phyloP scores from a whole-genome alignment of 1,284 basidiomycete species.

The Coniferiporia sulphurascens region DNA sequence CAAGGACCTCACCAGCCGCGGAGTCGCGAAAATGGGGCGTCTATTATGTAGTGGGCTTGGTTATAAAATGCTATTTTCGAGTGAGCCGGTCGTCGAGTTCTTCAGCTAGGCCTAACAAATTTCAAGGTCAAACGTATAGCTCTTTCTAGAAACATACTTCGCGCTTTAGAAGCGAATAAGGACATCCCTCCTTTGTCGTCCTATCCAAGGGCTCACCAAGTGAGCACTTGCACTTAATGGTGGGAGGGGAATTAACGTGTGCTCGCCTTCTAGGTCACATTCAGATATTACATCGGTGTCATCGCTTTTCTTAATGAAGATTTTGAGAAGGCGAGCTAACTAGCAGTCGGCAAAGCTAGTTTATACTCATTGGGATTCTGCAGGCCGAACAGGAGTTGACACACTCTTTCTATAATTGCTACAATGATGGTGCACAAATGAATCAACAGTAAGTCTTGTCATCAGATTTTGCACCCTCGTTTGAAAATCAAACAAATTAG shows the following conservation, averaged over 20 bases:
- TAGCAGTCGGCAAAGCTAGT: neutral
- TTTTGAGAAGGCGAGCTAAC: constrained; percentile 61
- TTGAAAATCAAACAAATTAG: constrained; percentile 32
- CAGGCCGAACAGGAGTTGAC: constrained; percentile 81
- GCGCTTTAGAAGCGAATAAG: constrained; percentile 81
- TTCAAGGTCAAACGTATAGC: constrained; percentile 83
- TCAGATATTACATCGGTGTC: constrained; percentile 91
- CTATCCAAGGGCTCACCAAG: constrained; percentile 86
- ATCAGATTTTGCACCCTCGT: neutral
- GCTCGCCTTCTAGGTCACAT: constrained; percentile 61
- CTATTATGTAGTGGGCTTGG: constrained; percentile 89
- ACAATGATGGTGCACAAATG: constrained; percentile 47
- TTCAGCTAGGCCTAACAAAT: constrained; percentile 2
- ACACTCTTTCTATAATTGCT: constrained; percentile 79
- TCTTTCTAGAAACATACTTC: constrained; percentile 86
- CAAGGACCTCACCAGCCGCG: constrained; percentile 57
- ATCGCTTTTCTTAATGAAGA: constrained; percentile 91
- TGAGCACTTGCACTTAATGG: constrained; percentile 32
- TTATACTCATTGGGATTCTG: constrained; percentile 1
- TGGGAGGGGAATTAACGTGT: neutral
- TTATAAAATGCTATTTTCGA: constrained; percentile 93
- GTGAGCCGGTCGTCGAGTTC: constrained; percentile 39
- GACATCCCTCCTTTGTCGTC: constrained; percentile 75
- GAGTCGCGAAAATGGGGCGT: constrained; percentile 91
- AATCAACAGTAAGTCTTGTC: constrained; percentile 74